Conservation (phyloP, 805 yeast genomes). For the Metschnikowia kofuensis region DNA sequence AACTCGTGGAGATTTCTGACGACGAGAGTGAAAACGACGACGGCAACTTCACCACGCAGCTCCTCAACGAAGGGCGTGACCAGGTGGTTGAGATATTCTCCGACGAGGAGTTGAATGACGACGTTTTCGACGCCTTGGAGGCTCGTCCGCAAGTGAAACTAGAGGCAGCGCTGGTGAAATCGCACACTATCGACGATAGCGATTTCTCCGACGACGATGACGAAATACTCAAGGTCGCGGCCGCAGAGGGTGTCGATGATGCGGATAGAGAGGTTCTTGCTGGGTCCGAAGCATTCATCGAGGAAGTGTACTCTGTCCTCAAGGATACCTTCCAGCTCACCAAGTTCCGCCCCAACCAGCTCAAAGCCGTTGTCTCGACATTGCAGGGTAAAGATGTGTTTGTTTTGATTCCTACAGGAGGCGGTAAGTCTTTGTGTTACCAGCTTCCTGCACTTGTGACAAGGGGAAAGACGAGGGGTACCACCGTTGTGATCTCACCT, state of each 20-base stretch:
- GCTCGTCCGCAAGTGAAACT: conserved; percentile 12
- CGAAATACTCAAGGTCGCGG: conserved; percentile 19
- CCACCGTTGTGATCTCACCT: conserved; percentile 91
- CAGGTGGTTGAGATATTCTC: conserved; percentile 38
- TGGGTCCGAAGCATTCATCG: conserved; percentile 53
- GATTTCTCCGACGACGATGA: conserved; percentile 37
- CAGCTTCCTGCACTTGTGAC: conserved; percentile 88
- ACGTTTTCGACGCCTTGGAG: conserved; percentile 11
- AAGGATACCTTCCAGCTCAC: conserved; percentile 57
- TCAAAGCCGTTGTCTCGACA: conserved; percentile 81
- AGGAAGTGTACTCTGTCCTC: conserved; percentile 61
- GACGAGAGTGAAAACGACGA: conserved; percentile 28
- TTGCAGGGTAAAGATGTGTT: conserved; percentile 80
- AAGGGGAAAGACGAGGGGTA: conserved; percentile 73
- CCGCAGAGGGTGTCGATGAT: conserved; percentile 3
- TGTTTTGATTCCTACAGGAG: conserved; percentile 98
- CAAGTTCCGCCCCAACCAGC: conserved; percentile 76
- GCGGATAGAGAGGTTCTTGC: conserved; percentile 4
- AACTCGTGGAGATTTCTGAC: conserved; percentile 14
- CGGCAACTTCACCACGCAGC: conserved; percentile 32
- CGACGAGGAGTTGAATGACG: conserved; percentile 30
- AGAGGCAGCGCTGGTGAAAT: conserved; percentile 1
- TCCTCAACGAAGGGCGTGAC: conserved; percentile 39
- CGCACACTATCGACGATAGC: conserved; percentile 12
- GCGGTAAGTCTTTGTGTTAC: conserved; percentile 94